Evolutionary conservation across 2,329 filamentous ascomycete genomes (phyloP).

Genomic region (Tolypocladium paradoxum): DNA sequence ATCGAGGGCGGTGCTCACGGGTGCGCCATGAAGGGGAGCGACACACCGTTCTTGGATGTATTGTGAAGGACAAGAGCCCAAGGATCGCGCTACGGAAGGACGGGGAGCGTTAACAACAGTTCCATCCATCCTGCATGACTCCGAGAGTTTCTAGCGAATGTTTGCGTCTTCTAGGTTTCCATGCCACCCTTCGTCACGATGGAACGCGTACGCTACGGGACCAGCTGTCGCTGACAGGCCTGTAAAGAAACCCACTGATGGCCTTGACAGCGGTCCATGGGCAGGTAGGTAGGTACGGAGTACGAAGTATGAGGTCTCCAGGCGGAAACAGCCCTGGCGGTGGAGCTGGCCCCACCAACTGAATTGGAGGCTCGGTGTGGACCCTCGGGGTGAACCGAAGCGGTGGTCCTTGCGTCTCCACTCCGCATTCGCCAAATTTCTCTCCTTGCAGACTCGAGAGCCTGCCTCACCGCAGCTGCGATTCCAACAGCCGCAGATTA

Average conservation of each 20-base stretch:
- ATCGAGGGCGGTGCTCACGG: constrained; percentile 13
- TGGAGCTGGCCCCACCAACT: not conserved
- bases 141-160: not conserved
- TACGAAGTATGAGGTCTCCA: too few relatives aligned
- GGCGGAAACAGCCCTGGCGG: not conserved
- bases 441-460: not conserved
- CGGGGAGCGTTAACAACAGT: too few relatives aligned
- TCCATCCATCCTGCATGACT: too few relatives aligned
- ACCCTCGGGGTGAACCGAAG: too few relatives aligned
- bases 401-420: not conserved
- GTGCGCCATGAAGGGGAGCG: constrained; percentile 13
- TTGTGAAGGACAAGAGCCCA: constrained; percentile 13
- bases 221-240: not conserved
- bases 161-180: not conserved
- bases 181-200: not conserved
- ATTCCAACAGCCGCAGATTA: constrained; percentile 5
- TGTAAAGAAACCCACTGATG: not conserved
- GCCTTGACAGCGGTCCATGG: too few relatives aligned
- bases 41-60: constrained; percentile 13
- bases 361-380: too few relatives aligned
- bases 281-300: too few relatives aligned
- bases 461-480: not conserved
- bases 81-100: constrained; percentile 16
- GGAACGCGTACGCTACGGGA: not conserved
- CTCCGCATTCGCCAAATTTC: not conserved